Conservation (phyloP, 495 filamentous ascomycete genomes). For the Aspergillus homomorphus region DNA sequence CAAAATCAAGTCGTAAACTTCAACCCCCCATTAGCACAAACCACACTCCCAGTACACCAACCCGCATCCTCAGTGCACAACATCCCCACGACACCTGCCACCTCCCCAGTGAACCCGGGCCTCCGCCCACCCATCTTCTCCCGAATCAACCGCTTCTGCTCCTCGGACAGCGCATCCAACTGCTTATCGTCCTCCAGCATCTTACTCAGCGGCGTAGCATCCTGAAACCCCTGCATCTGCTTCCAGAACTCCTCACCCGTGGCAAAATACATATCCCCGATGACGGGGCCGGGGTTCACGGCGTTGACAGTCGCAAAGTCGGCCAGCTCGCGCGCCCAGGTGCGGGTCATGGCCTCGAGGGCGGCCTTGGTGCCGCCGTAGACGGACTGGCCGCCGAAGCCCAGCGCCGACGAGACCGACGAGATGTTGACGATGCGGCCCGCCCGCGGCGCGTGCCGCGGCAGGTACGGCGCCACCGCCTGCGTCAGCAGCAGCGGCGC, state of each 20-base stretch:
- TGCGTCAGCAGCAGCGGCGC: conserved; percentile 79
- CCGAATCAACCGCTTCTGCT: conserved; percentile 57
- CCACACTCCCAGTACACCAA: conserved; percentile 83
- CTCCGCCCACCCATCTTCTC: conserved; percentile 62
- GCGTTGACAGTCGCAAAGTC: conserved; percentile 80
- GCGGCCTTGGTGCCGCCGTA: conserved; percentile 91
- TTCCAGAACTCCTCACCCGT: conserved; percentile 53
- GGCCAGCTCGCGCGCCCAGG: conserved; percentile 78
- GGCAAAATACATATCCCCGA: conserved; percentile 70
- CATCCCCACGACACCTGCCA: conserved; percentile 85
- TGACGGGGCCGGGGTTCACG: conserved; percentile 84
- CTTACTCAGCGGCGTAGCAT: conserved; percentile 64
- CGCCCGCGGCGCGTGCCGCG: conserved; percentile 55
- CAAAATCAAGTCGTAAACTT: conserved; percentile 28
- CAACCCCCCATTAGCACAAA: conserved; percentile 88
- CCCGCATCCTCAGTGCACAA: conserved; percentile 67
- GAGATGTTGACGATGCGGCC: conserved; percentile 81
- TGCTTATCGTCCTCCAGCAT: conserved; percentile 39
- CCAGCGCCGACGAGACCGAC: conserved; percentile 63
- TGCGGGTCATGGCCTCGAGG: conserved; percentile 87
- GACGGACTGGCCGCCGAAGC: conserved; percentile 68
- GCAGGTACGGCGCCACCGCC: conserved; percentile 66
- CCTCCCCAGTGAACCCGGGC: conserved; percentile 68
- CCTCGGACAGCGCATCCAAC: conserved; percentile 53
- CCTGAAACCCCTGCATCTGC: conserved; percentile 58